Base-by-base conservation (phyloP, 805 yeast genomes). In the Millerago galiae region DNA sequence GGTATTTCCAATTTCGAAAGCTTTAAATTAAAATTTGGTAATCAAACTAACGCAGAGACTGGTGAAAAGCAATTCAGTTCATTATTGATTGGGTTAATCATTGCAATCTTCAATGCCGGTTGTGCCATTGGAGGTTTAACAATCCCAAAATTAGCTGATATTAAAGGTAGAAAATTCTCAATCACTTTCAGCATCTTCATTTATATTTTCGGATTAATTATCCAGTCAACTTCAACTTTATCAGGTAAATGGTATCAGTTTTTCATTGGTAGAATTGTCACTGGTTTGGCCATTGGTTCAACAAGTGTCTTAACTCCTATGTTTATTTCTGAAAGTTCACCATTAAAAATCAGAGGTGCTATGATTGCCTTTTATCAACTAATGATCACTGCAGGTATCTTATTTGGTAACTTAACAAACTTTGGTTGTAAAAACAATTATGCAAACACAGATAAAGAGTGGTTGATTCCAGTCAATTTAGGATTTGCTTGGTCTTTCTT, bases 251-350 rank as follows among this genome's bases (percentile, higher is more conserved):
- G 87, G 87, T 73, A 71, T 55, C 87, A 81, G 60, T 71, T 74
- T 53, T 70, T 77, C 49, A 66, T 79, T 51, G 87, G 87, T 37
- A 71, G 88, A 65, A 71, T 68, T 34, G 59, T 83, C 40, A 75
- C 87, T 17, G 95, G 95, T 38, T 51, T 83, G 10, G 85, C 88
- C 38, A 84, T 86, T 46, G 95, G 95, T 49, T 74, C 77, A 40
- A 71, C 85, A 24, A 76, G 91, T 15, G 87, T 89, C 34, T 69
- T 82, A 44, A 84, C 83, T 27, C 91, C 95, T 34, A 68, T 86
- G 65, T 77, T 81, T 59, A 79, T 81, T 53, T 70, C 82, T 35
- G 90, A 83, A 59, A 70, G 78, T 44, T 67, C 88, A 39, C 89
- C 89, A 45, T 75, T 78, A 47, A 72, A 70, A 39, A 66, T 81